phyloP scores from a whole-genome alignment of 176 grass and related monocot genomes.

The Hsuehochloa calcarea region DNA sequence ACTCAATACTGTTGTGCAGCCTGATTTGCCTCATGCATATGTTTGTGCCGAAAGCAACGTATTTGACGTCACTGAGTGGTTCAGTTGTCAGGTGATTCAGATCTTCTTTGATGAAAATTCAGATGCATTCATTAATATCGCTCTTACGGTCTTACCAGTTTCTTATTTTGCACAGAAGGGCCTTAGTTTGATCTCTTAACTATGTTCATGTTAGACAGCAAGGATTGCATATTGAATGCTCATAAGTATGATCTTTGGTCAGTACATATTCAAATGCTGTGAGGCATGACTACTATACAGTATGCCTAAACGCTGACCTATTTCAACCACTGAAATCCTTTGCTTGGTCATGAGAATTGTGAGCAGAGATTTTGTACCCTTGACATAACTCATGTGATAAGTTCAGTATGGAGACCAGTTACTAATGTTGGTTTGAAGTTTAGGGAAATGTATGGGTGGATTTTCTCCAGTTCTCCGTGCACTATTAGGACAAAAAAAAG shows the following conservation, averaged over 20 bases:
- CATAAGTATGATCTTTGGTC: neutral
- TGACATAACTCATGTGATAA: neutral
- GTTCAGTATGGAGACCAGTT: neutral
- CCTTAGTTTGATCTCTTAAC: neutral
- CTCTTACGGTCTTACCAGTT: constrained; percentile 21
- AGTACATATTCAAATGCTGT: neutral
- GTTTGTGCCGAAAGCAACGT: constrained; percentile 91
- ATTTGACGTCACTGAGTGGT: constrained; percentile 98
- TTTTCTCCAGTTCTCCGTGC: neutral
- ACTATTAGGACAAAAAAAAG: neutral
- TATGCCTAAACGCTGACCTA: neutral
- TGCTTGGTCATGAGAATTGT: neutral
- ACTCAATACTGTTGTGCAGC: constrained; percentile 46
- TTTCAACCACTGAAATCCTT: neutral
- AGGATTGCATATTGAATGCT: neutral
- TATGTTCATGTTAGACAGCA: neutral
- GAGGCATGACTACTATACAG: neutral
- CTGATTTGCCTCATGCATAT: constrained; percentile 66
- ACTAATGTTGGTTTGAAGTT: neutral
- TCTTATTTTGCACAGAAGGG: constrained; percentile 4
- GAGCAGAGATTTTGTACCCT: neutral
- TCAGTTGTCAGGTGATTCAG: constrained; percentile 75
- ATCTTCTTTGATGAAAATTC: constrained; percentile 30
- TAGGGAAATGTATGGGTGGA: neutral
- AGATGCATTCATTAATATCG: constrained; percentile 6